Conservation (phyloP, 306 rosid genomes). For the Fagus sylvatica region DNA sequence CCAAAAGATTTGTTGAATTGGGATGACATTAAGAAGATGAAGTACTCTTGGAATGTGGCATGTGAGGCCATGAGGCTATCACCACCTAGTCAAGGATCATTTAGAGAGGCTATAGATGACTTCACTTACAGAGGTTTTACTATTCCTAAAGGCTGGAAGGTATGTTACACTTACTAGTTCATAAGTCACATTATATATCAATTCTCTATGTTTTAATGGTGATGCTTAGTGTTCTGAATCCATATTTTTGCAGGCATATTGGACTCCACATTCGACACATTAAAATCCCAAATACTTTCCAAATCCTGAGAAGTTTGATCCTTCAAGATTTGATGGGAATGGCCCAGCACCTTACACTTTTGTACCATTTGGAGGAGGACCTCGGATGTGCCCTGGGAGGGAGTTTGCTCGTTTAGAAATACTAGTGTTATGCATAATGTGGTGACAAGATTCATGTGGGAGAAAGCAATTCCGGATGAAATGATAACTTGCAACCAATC, state of each 20-base stretch:
- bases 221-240: too few species aligned
- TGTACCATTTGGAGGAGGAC: background rate
- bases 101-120: constrained; percentile 37
- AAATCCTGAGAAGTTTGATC: constrained; percentile 41
- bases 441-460: too few species aligned
- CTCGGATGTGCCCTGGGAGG: too few species aligned
- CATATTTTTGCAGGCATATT: constrained; percentile 23
- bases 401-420: too few species aligned
- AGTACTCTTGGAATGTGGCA: constrained; percentile 50
- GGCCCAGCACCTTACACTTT: constrained; percentile 30
- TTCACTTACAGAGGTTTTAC: constrained; percentile 30
- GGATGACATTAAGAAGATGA: constrained; percentile 39
- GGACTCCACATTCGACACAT: constrained; percentile 36
- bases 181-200: too few species aligned
- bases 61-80: constrained; percentile 41
- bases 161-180: background rate
- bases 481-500: too few species aligned
- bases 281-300: constrained; percentile 26
- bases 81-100: constrained; percentile 36
- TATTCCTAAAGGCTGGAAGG: constrained; percentile 52
- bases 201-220: too few species aligned
- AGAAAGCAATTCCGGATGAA: too few species aligned
- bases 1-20: constrained; percentile 26
- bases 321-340: constrained; percentile 41
- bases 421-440: too few species aligned